phyloP scores from a whole-genome alignment of 768 basidiomycete genomes.

The Mrakia hoshinonis region DNA sequence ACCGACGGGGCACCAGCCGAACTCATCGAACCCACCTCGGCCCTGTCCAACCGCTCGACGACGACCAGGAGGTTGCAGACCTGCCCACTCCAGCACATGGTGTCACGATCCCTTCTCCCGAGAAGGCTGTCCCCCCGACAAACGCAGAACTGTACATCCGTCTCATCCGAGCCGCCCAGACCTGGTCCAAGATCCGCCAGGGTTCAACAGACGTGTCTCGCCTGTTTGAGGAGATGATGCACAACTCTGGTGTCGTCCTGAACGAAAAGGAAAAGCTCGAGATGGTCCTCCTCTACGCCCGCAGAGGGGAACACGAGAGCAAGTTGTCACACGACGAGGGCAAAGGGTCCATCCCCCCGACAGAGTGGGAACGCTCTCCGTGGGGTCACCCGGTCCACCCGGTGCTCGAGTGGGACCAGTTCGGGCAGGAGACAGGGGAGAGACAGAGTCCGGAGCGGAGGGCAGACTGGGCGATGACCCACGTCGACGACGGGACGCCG shows the following conservation, averaged over 20 bases:
- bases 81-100: neutral
- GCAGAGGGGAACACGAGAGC: neutral
- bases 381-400: neutral
- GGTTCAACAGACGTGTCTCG: neutral
- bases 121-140: neutral
- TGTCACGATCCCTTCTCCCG: neutral
- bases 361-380: neutral
- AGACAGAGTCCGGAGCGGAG: no score
- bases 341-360: no score
- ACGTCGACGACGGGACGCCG: conserved; percentile 7
- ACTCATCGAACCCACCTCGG: neutral
- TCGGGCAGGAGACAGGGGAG: neutral
- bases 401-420: neutral
- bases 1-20: neutral
- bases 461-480: conserved; percentile 2
- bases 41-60: neutral
- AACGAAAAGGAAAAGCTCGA: neutral
- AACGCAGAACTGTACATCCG: conserved; percentile 1
- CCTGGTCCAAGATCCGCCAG: neutral
- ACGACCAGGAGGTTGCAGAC: neutral
- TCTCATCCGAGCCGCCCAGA: neutral
- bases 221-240: conserved; percentile 7
- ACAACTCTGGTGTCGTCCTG: neutral
- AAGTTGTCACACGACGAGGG: no score
- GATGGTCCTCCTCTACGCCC: neutral